Evolutionary conservation across 148 eudicot genomes (phyloP).

Genomic region (Polygonum aviculare): DNA sequence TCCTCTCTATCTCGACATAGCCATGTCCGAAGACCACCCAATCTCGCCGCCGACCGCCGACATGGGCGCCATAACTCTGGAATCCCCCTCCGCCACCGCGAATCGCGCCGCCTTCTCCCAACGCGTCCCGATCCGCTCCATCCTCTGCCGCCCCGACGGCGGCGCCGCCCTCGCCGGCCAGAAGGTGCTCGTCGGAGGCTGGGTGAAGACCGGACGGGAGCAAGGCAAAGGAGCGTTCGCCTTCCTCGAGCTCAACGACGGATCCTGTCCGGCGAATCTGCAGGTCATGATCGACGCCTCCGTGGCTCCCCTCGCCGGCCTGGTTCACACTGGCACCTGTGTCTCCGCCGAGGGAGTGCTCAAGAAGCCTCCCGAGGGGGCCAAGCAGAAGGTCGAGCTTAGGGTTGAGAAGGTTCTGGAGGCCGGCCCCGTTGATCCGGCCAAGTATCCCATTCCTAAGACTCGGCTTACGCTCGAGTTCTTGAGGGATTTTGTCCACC

Average conservation of each 20-base stretch:
- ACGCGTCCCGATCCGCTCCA: constrained; percentile 46
- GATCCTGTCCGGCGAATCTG: constrained; percentile 63
- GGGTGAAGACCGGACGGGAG: constrained; percentile 88
- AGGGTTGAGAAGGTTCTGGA: constrained; percentile 42
- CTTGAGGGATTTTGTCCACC: constrained; percentile 70
- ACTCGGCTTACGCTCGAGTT: constrained; percentile 60
- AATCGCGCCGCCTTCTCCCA: constrained; percentile 51
- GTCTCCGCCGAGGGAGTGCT: constrained; percentile 52
- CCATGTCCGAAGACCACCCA: constrained; percentile 16
- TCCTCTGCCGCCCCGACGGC: constrained; percentile 52
- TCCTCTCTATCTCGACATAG: not conserved
- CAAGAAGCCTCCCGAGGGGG: constrained; percentile 53
- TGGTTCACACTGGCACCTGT: constrained; percentile 54
- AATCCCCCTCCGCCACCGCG: constrained; percentile 11
- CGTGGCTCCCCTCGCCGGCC: constrained; percentile 25
- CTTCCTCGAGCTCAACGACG: constrained; percentile 76
- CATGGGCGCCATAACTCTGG: constrained; percentile 15
- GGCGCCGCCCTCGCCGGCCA: constrained; percentile 67
- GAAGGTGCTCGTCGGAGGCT: constrained; percentile 54
- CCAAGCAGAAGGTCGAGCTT: constrained; percentile 57
- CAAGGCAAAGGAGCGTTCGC: constrained; percentile 72
- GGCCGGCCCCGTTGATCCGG: constrained; percentile 56
- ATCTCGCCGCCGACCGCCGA: constrained; percentile 20
- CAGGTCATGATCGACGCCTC: constrained; percentile 56
- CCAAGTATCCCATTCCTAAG: constrained; percentile 81